phyloP scores from a whole-genome alignment of 306 rosid species.

The Ceratonia siliqua region DNA sequence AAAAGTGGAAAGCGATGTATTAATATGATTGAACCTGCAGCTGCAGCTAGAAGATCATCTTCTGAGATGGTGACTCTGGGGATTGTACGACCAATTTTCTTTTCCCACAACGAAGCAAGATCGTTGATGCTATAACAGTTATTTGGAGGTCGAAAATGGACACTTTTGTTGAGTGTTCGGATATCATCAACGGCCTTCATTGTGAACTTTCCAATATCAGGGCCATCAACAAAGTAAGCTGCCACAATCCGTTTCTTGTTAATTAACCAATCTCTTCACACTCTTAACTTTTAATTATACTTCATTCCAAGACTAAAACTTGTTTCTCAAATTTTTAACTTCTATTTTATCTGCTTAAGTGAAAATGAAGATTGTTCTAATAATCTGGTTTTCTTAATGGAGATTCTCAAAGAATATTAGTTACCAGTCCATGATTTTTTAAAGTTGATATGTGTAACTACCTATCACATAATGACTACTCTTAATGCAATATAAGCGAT shows the following conservation, averaged over 20 bases:
- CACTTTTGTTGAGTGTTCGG: constrained; percentile 51
- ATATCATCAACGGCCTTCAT: constrained; percentile 50
- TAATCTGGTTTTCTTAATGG: no score
- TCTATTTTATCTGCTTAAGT: no score
- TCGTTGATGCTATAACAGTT: constrained; percentile 55
- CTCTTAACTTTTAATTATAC: not conserved
- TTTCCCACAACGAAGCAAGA: constrained; percentile 71
- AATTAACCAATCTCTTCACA: not conserved
- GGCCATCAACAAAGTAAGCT: constrained; percentile 70
- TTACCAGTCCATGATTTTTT: no score
- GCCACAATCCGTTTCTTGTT: not conserved
- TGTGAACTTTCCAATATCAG: constrained; percentile 67
- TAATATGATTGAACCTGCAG: constrained; percentile 62
- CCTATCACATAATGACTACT: no score
- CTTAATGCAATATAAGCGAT: no score
- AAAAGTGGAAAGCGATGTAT: not conserved
- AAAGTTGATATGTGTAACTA: no score
- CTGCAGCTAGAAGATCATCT: constrained; percentile 48
- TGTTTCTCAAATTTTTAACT: no score
- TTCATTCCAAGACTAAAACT: no score
- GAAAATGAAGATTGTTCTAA: no score
- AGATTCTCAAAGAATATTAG: no score
- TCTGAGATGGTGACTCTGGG: constrained; percentile 61
- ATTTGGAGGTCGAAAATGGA: constrained; percentile 64
- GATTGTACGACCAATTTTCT: constrained; percentile 53